Evolutionary conservation across 257 asterid genomes (phyloP), one percentile per base, ranked within the genome.

Genomic region (Anisodus acutangulus): DNA sequence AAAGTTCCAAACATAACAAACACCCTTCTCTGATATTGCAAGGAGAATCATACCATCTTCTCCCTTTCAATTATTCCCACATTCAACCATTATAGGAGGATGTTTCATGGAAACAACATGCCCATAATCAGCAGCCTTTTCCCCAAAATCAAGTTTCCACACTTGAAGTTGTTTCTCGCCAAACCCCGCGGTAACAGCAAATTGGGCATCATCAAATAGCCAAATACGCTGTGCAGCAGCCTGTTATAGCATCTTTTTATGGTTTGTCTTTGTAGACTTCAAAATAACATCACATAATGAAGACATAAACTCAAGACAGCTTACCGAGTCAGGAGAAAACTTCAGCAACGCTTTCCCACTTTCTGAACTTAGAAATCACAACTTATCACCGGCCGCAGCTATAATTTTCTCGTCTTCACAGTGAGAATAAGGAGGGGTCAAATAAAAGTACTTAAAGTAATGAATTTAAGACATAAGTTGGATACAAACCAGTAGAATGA

Each of bases 21-120:
- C 84, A 67, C 88, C 88, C 43, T 85, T 74, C 86, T 86, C 87
- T 64, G 88, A 83, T 79, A 86, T 81, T 74, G 90, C 83, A 31
- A 88, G 87, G 82, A 88, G 80, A 66, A 86, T 82, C 66, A 68
- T 10, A 81, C 76, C 84, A 83, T 83, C 88, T 83, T 66, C 80
- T 70, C 84, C 87, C 13, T 70, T 69, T 47, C 74, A 84, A 66
- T 66, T 71, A 64, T 88, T 86, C 86, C 85, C 57, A 69, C 87
- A 88, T 58, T 88, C 88, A 58, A 86, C 55, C 15, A 70, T 71
- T 39, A 83, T 19, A 4, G 88, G 87, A 81, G 84, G 82, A 80
- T 81, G 86, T 55, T 85, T 88, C 86, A 86, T 86, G 39, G 86
- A 62, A 43, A 88, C 84, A 84, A 74, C 68, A 45, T 67, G 87